phyloP scores from a whole-genome alignment of 1,139 yeast genomes.

The Suhomyces terraborum region DNA sequence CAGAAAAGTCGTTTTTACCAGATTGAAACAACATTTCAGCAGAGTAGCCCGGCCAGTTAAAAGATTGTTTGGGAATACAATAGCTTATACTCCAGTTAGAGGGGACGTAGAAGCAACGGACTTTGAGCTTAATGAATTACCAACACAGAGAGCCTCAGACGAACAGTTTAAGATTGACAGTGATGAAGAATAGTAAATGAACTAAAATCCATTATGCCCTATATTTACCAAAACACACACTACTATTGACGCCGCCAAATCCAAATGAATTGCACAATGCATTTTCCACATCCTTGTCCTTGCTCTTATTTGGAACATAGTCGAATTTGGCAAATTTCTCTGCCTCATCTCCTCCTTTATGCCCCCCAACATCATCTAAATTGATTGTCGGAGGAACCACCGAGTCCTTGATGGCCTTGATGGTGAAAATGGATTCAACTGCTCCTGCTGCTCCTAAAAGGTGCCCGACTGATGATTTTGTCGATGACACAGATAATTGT shows the following conservation, averaged over 20 bases:
- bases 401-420: constrained; percentile 60
- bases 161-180: constrained; percentile 20
- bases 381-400: constrained; percentile 81
- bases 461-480: constrained; percentile 94
- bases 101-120: constrained; percentile 7
- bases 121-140: constrained; percentile 14
- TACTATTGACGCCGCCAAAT: constrained; percentile 94
- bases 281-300: constrained; percentile 42
- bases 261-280: constrained; percentile 93
- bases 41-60: neutral
- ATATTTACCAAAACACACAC: constrained; percentile 52
- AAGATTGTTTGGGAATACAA: neutral
- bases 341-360: constrained; percentile 36
- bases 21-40: neutral
- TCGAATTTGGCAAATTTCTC: constrained; percentile 53
- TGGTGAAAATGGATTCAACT: constrained; percentile 82
- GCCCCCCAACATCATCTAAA: constrained; percentile 54
- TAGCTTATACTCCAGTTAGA: constrained; percentile 1
- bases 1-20: constrained; percentile 18
- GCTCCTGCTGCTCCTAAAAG: constrained; percentile 96
- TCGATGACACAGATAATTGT: constrained; percentile 63
- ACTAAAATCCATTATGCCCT: neutral
- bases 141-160: neutral
- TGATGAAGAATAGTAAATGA: constrained; percentile 17
- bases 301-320: constrained; percentile 57